Evolutionary conservation across 2,329 filamentous ascomycete species (phyloP).

Genomic region (Aphanocladium album): DNA sequence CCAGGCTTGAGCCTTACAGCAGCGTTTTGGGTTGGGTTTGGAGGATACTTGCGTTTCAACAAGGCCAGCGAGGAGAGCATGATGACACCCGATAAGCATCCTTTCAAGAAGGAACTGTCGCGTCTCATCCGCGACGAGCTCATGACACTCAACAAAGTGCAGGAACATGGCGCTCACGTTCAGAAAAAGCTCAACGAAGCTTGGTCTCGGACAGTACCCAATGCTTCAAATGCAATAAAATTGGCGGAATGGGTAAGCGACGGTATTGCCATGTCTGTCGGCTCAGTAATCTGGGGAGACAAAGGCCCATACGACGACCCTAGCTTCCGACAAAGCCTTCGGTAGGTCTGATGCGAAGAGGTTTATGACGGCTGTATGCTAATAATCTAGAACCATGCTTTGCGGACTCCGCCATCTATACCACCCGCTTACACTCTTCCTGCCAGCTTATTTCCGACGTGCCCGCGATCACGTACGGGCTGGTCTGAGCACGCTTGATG

Average conservation of each 20-base stretch:
- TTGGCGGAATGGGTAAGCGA: constrained; percentile 4
- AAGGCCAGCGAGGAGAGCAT: constrained; percentile 10
- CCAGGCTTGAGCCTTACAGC: constrained; percentile 7
- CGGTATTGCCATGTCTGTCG: constrained; percentile 1
- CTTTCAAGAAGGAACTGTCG: constrained; percentile 10
- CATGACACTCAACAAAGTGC: constrained; percentile 3
- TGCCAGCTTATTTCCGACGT: background rate
- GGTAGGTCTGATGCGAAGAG: background rate
- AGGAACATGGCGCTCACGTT: background rate
- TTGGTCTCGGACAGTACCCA: background rate
- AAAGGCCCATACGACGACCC: constrained; percentile 4
- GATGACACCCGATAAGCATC: constrained; percentile 11
- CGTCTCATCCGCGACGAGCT: constrained; percentile 8
- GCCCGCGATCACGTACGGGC: constrained; percentile 7
- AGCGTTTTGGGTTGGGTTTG: constrained; percentile 7
- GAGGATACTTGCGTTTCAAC: constrained; percentile 8
- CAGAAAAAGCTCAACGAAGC: constrained; percentile 5
- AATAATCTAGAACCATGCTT: background rate
- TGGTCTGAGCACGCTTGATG: constrained; percentile 2
- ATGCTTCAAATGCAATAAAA: background rate
- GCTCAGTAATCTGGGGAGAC: constrained; percentile 9
- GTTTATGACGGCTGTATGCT: background rate
- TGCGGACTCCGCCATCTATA: background rate
- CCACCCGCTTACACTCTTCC: constrained; percentile 4
- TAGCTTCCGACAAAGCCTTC: constrained; percentile 1